These are phyloP conservation scores for Lachancea kluyveri DNA, from an alignment of 805 yeast species.

Conservation along the genomic window DNA sequence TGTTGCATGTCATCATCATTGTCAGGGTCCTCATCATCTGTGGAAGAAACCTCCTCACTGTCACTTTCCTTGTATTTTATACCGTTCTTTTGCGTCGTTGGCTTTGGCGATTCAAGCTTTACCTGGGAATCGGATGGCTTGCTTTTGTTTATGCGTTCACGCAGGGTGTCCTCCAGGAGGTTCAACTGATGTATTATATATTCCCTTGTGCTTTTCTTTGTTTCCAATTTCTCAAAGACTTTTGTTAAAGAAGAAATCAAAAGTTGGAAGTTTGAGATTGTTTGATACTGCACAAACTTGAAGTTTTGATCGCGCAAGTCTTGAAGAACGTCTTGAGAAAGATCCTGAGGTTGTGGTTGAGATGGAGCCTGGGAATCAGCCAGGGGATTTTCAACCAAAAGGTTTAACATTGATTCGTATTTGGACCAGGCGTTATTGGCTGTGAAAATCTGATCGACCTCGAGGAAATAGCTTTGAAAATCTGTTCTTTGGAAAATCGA, in stretches of 20 bases:
- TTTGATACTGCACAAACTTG: constrained; percentile 25
- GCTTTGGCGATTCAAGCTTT: constrained; percentile 3
- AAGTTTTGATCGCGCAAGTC: constrained; percentile 13
- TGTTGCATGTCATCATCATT: constrained; percentile 16
- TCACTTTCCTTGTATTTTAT: constrained; percentile 9
- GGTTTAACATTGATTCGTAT: constrained; percentile 1
- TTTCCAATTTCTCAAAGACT: constrained; percentile 24
- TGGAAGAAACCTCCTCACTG: neutral
- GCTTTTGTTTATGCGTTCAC: constrained; percentile 16
- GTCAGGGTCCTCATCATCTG: constrained; percentile 10
- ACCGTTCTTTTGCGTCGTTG: constrained; percentile 7
- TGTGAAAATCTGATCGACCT: constrained; percentile 7
- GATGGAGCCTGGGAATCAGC: constrained; percentile 1
- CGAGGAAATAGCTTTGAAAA: constrained; percentile 20
- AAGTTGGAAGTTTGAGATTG: constrained; percentile 22
- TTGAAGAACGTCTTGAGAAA: constrained; percentile 1
- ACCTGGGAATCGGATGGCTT: constrained; percentile 11
- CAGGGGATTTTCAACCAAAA: neutral
- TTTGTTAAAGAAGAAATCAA: constrained; percentile 20
- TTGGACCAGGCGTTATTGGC: too few relatives aligned
- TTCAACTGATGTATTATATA: constrained; percentile 20
- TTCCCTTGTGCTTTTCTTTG: constrained; percentile 23
- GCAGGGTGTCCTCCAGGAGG: constrained; percentile 18
- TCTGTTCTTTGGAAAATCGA: constrained; percentile 20
- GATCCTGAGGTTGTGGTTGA: neutral